These are phyloP conservation scores for Trichomonas vaginalis DNA, from an alignment of 208 protist species.

Conservation along the genomic window DNA sequence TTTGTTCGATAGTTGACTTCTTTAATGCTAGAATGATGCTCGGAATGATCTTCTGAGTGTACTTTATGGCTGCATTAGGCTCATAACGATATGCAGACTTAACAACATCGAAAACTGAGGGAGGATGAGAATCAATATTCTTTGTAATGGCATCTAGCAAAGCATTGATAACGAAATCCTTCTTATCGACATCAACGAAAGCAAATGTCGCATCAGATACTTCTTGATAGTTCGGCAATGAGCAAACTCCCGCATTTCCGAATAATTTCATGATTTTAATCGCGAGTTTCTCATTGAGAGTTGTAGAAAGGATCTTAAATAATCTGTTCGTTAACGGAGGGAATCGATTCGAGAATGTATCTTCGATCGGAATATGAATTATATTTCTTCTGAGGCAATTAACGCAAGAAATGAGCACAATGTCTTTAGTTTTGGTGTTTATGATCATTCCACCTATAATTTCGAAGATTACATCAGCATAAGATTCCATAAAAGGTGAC, in stretches of 20 bases:
- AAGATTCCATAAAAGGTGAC: background rate
- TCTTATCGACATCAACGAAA: background rate
- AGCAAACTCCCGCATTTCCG: background rate
- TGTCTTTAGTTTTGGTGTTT: background rate
- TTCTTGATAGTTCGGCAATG: background rate
- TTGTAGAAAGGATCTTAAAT: background rate
- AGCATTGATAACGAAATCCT: background rate
- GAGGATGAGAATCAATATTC: background rate
- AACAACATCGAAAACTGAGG: background rate
- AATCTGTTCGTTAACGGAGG: background rate
- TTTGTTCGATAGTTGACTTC: background rate
- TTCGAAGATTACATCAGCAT: background rate
- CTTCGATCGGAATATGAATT: background rate
- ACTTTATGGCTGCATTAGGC: background rate
- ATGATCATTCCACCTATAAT: background rate
- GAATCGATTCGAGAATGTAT: background rate
- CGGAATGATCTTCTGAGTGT: background rate
- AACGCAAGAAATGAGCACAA: background rate
- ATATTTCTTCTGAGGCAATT: background rate
- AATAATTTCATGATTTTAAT: background rate
- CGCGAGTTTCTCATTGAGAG: background rate
- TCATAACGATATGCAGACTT: background rate
- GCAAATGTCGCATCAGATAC: background rate
- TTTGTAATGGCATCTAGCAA: background rate
- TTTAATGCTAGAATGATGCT: background rate